These are phyloP conservation scores for Parietaria judaica DNA, from an alignment of 306 rosid genomes.

Conservation along the genomic window DNA sequence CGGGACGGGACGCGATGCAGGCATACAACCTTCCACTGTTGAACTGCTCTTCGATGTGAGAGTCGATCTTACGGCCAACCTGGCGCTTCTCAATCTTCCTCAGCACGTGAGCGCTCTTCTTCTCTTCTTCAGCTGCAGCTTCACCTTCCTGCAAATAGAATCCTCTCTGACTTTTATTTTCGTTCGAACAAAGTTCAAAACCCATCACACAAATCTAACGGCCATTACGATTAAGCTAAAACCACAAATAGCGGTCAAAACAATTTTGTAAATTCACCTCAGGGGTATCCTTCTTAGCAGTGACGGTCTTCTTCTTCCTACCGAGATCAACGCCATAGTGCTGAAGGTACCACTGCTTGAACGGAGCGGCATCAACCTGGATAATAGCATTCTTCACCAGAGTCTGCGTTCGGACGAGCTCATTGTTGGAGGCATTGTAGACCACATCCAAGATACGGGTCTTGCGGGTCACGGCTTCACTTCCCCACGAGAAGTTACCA, in stretches of 20 bases:
- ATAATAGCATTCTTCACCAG: constrained; percentile 36
- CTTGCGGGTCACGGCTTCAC: constrained; percentile 33
- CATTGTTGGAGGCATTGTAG: constrained; percentile 41
- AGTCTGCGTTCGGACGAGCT: constrained; percentile 41
- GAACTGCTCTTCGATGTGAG: constrained; percentile 37
- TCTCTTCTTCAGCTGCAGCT: constrained; percentile 26
- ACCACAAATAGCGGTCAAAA: neutral
- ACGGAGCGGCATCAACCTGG: constrained; percentile 43
- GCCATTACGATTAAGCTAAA: too few species aligned
- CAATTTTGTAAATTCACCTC: constrained; percentile 18
- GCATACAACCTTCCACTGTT: constrained; percentile 36
- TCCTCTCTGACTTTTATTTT: too few species aligned
- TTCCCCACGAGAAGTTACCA: constrained; percentile 42
- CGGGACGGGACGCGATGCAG: constrained; percentile 37
- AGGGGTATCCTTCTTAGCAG: constrained; percentile 32
- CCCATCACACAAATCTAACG: too few species aligned
- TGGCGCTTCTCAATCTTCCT: constrained; percentile 42
- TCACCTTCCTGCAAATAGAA: constrained; percentile 33
- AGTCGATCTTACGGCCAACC: constrained; percentile 23
- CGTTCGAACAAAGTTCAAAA: too few species aligned
- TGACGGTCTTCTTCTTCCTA: constrained; percentile 31
- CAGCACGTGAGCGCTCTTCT: constrained; percentile 27
- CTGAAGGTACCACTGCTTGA: constrained; percentile 40
- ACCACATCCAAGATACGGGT: constrained; percentile 40
- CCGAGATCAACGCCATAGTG: constrained; percentile 36